phyloP scores from a whole-genome alignment of 305 asterid genomes.

The Fraxinus velutina region DNA sequence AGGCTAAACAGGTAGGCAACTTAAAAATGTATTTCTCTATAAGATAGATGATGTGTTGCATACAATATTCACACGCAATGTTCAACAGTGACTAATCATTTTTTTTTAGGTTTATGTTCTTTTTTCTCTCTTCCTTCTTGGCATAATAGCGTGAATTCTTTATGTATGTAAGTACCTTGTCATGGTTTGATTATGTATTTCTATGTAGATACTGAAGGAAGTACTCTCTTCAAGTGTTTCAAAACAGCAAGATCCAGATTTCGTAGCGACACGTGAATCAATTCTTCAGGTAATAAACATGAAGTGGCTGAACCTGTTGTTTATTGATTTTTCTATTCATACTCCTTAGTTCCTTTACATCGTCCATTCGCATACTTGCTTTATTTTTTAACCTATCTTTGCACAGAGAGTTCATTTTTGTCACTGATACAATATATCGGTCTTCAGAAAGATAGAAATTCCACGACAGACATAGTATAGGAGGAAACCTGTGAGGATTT shows the following conservation, averaged over 20 bases:
- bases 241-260: constrained; percentile 54
- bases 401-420: constrained; percentile 8
- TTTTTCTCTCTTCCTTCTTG: constrained; percentile 3
- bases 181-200: constrained; percentile 17
- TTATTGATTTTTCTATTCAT: constrained; percentile 5
- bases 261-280: constrained; percentile 69
- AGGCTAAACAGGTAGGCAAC: constrained; percentile 73
- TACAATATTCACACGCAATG: constrained; percentile 5
- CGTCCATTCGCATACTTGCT: constrained; percentile 12
- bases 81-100: constrained; percentile 3
- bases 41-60: constrained; percentile 5
- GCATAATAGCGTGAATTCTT: neutral
- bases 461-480: neutral
- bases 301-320: neutral
- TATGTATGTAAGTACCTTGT: constrained; percentile 6
- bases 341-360: neutral
- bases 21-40: neutral
- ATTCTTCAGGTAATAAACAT: constrained; percentile 63
- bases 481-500: neutral
- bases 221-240: constrained; percentile 66
- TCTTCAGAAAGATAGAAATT: neutral
- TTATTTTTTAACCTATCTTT: neutral
- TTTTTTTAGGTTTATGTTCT: neutral
- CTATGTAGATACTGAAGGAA: constrained; percentile 59
- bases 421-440: neutral